phyloP scores from a whole-genome alignment of 2,329 filamentous ascomycete species.

The Paecilomyces sp. region DNA sequence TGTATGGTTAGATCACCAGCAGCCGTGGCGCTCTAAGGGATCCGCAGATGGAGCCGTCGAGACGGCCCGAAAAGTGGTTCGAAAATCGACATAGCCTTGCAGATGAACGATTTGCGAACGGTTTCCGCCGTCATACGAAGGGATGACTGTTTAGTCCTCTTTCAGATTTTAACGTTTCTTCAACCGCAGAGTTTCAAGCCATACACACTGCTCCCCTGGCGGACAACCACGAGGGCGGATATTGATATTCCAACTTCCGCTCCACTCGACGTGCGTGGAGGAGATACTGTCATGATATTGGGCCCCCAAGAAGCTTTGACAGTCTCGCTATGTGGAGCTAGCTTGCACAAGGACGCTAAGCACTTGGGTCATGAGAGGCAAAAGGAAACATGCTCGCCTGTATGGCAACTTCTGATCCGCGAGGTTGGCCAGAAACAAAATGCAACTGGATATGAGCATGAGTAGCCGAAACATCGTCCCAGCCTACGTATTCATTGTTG shows the following conservation, averaged over 20 bases:
- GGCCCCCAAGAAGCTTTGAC: background rate
- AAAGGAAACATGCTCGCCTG: background rate
- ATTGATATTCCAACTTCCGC: background rate
- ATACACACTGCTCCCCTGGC: background rate
- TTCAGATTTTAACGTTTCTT: background rate
- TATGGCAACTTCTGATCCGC: background rate
- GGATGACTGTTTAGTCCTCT: background rate
- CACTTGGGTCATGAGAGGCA: background rate
- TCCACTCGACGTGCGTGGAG: background rate
- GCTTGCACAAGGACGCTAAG: background rate
- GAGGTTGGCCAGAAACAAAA: background rate
- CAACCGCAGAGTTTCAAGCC: background rate
- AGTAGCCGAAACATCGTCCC: background rate
- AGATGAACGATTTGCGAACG: background rate
- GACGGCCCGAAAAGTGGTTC: slow-evolving; percentile 2
- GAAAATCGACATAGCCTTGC: slow-evolving; percentile 1
- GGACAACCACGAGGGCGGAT: background rate
- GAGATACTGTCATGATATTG: background rate
- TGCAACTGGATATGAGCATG: background rate
- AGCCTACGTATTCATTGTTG: background rate
- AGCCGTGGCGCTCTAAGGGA: background rate
- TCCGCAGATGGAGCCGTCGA: background rate
- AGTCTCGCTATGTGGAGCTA: background rate
- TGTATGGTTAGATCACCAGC: background rate
- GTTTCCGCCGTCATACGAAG: background rate